Percentiles rank a stretch among this genome's conserved stretches.
Evolutionary conservation across 768 basidiomycete species (phyloP).

Genomic region (Agaricus bisporus): DNA sequence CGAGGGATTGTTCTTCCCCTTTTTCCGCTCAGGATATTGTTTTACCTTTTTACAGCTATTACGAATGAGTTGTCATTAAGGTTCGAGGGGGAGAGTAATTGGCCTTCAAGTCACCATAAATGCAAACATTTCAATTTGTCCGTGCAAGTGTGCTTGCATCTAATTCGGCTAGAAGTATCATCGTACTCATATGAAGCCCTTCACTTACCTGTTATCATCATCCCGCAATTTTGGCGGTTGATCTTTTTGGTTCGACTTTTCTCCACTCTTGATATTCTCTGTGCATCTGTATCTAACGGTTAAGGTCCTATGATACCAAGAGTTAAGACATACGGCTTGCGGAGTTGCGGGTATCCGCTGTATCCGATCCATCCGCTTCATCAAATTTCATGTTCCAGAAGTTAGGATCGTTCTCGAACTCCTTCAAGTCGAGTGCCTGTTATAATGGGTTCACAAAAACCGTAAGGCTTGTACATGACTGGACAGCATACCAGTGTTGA

Average conservation of each 20-base stretch:
- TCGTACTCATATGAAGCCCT: neutral
- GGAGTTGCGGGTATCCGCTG: neutral
- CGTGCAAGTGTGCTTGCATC: slow-evolving; percentile 79
- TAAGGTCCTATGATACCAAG: neutral
- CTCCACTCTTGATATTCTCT: neutral
- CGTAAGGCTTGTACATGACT: neutral
- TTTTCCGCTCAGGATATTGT: neutral
- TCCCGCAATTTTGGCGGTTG: slow-evolving; percentile 37
- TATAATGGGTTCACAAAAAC: neutral
- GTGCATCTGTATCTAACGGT: neutral
- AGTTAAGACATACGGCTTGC: neutral
- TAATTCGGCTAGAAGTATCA: slow-evolving; percentile 21
- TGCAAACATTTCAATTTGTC: slow-evolving; percentile 73
- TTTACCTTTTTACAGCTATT: slow-evolving; percentile 71
- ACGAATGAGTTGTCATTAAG: neutral
- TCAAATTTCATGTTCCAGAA: slow-evolving; percentile 58
- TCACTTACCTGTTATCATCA: slow-evolving; percentile 59
- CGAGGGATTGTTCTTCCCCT: no score
- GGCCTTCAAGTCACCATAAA: slow-evolving; percentile 47
- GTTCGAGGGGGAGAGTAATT: neutral
- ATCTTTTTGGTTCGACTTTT: neutral
- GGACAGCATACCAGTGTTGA: slow-evolving; percentile 41
- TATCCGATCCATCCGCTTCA: slow-evolving; percentile 13
- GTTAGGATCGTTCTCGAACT: slow-evolving; percentile 61
- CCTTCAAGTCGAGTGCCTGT: slow-evolving; percentile 62